A percentile compares a stretch with the other conserved stretches of the same genome.
These are phyloP conservation scores for Trichaptum fuscoviolaceum DNA, from an alignment of 768 basidiomycete genomes.

Conservation along the genomic window DNA sequence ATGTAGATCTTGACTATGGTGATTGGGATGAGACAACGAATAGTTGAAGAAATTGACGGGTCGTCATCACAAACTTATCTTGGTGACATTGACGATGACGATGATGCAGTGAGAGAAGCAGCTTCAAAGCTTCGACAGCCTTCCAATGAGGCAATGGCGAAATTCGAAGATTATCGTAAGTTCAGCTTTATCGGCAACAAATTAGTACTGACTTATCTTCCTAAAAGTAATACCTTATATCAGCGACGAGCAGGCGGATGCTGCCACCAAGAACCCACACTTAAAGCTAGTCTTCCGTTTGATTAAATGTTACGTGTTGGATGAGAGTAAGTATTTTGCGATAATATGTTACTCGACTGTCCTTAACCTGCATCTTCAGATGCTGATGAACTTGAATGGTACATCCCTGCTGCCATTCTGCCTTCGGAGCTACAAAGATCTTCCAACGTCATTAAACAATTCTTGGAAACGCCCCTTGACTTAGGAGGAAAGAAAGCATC, in stretches of 20 bases:
- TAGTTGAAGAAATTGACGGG: slow-evolving; percentile 59
- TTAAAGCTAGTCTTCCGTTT: slow-evolving; percentile 85
- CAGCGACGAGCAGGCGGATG: slow-evolving; percentile 68
- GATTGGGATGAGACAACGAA: slow-evolving; percentile 51
- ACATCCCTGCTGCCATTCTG: slow-evolving; percentile 65
- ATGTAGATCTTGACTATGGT: slow-evolving; percentile 56
- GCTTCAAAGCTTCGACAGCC: slow-evolving; percentile 33
- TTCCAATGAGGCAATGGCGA: slow-evolving; percentile 62
- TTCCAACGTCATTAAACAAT: slow-evolving; percentile 76
- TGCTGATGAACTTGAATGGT: slow-evolving; percentile 78
- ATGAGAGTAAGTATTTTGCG: slow-evolving; percentile 49
- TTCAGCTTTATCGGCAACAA: background rate
- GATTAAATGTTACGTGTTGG: slow-evolving; percentile 59
- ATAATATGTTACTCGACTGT: slow-evolving; percentile 1
- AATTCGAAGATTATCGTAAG: slow-evolving; percentile 76
- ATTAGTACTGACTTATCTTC: slow-evolving; percentile 6
- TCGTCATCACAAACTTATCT: slow-evolving; percentile 20
- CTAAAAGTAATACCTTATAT: slow-evolving; percentile 70
- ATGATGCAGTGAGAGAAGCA: slow-evolving; percentile 28
- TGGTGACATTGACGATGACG: slow-evolving; percentile 29
- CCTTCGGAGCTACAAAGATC: slow-evolving; percentile 65
- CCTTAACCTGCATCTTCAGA: slow-evolving; percentile 30
- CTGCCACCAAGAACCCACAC: slow-evolving; percentile 70
- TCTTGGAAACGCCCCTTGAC: slow-evolving; percentile 75
- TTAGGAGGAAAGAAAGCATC: slow-evolving; percentile 72